These are phyloP conservation scores for Amanita muscaria DNA, from an alignment of 768 basidiomycete genomes.

Conservation along the genomic window DNA sequence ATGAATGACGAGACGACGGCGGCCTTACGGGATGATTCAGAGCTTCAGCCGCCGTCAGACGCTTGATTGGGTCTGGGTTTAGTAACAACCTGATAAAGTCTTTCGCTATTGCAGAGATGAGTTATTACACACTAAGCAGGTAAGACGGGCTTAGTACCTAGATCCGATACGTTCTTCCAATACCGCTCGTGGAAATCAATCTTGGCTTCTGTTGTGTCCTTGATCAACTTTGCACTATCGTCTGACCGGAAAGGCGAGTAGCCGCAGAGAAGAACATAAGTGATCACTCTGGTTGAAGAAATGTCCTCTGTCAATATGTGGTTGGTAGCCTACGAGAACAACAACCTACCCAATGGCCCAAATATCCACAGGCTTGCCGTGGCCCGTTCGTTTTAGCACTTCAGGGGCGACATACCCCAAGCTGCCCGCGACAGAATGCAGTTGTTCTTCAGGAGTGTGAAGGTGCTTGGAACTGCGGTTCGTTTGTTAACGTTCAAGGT, in stretches of 20 bases:
- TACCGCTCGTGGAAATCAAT: constrained; percentile 91
- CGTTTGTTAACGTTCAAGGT: background rate
- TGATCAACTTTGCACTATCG: constrained; percentile 61
- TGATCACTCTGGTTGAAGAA: constrained; percentile 62
- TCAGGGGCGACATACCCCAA: constrained; percentile 92
- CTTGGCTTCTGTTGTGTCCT: constrained; percentile 78
- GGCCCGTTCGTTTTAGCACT: constrained; percentile 70
- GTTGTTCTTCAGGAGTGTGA: constrained; percentile 58
- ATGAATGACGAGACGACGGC: background rate
- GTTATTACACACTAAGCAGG: no score
- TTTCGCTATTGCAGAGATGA: constrained; percentile 66
- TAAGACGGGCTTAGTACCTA: no score
- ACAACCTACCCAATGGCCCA: constrained; percentile 80
- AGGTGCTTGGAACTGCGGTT: constrained; percentile 69
- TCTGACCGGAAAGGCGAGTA: constrained; percentile 92
- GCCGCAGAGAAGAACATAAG: constrained; percentile 91
- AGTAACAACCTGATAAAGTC: constrained; percentile 69
- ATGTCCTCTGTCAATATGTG: constrained; percentile 1
- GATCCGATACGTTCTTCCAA: constrained; percentile 81
- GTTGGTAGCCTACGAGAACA: background rate
- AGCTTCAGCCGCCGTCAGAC: constrained; percentile 71
- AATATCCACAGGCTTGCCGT: constrained; percentile 88
- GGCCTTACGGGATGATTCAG: constrained; percentile 31
- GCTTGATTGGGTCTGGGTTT: constrained; percentile 56
- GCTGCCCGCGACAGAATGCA: constrained; percentile 68